Evolutionary conservation across 2,329 filamentous ascomycete species (phyloP).

Genomic region (Ophiosphaerella herpotricha): DNA sequence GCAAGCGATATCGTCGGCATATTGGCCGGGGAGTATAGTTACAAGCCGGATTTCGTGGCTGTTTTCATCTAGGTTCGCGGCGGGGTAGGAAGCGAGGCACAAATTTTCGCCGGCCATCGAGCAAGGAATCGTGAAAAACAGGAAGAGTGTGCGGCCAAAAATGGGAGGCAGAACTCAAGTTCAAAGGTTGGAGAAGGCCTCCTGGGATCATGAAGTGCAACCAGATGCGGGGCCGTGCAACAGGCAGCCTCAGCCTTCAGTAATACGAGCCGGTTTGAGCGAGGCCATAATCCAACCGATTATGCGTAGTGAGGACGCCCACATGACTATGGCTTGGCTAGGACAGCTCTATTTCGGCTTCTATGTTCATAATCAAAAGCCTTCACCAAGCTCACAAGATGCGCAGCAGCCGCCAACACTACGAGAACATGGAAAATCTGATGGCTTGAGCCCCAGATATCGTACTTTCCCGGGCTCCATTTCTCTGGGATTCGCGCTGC

Average conservation of each 20-base stretch:
- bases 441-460: constrained; percentile 91
- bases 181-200: too few species aligned
- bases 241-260: too few species aligned
- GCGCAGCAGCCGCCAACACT: constrained; percentile 76
- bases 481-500: constrained; percentile 86
- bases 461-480: constrained; percentile 75
- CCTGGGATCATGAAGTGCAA: too few species aligned
- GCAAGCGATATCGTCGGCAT: not conserved
- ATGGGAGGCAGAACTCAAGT: too few species aligned
- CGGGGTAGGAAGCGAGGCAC: too few species aligned
- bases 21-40: not conserved
- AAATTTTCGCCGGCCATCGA: too few species aligned
- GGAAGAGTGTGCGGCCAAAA: too few species aligned
- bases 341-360: not conserved
- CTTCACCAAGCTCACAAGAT: constrained; percentile 78
- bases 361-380: constrained; percentile 84
- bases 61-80: not conserved
- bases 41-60: not conserved
- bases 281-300: not conserved
- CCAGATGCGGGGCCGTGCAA: too few species aligned
- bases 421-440: constrained; percentile 96
- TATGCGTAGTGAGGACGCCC: not conserved
- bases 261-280: too few species aligned
- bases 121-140: too few species aligned
- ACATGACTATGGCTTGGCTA: not conserved